Evolutionary conservation across 805 yeast species (phyloP), one percentile per base, ranked within the genome.

Genomic region (Kluyveromyces nonfermentans): DNA sequence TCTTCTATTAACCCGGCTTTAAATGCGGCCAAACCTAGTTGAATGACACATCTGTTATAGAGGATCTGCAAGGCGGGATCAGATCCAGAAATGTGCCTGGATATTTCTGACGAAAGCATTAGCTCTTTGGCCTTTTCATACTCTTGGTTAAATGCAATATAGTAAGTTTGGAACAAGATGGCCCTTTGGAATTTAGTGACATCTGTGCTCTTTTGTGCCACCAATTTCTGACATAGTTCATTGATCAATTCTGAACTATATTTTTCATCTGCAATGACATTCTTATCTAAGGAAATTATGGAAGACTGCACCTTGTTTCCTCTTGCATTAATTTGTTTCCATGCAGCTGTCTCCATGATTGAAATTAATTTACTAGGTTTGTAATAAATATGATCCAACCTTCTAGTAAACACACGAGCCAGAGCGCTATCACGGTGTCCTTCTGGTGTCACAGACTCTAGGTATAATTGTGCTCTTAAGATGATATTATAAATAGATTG

Each of bases 11-110:
- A 74, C 18, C 97, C 97, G 42, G 77, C 68, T 64, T 96, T 80
- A 81, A 93, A 93, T 14, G 98, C 97, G 64, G 94, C 80, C 53
- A 93, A 75, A 47, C 98, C 99, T 50, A 94, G 76, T 69, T 93
- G 98, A 50, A 87, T 97, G 50, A 93, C 75, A 15, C 96, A 88
- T 65, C 99, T 78, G 75, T 93, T 93, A 75, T 87, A 93, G 55
- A 87, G 74, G 44, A 93, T 88, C 74, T 93, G 98, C 53, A 90
- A 69, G 32, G 81, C 70, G 30, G 94, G 78, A 56, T 90, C 97
- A 30, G 95, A 82, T 40, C 80, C 76, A 64, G 85, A 86, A 54
- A 90, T 86, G 37, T 83, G 73, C 25, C 85, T 72, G 70, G 86
- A 95, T 57, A 88, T 69, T 63, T 88, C 93, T 17, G 96, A 86